phyloP scores from a whole-genome alignment of 345 rosid genomes.

The Sonneratia alba region DNA sequence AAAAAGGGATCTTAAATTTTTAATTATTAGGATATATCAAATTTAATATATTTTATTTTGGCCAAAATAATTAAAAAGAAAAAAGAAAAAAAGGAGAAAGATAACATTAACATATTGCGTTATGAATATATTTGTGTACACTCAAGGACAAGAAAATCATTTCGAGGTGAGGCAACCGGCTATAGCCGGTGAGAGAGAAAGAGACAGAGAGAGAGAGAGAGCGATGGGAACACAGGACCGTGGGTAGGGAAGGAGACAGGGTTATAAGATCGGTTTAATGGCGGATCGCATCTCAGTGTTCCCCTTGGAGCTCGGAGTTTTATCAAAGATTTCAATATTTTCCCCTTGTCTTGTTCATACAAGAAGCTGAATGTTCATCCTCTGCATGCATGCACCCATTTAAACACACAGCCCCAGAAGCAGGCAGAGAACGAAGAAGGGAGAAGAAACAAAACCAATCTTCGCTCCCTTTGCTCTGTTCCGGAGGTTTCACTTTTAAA shows the following conservation, averaged over 20 bases:
- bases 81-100: not conserved
- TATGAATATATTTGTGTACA: not conserved
- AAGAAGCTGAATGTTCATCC: not conserved
- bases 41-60: no score
- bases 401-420: not conserved
- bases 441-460: not conserved
- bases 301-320: not conserved
- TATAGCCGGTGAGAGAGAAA: constrained; percentile 8
- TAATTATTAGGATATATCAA: not conserved
- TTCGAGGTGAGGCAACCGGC: constrained; percentile 9
- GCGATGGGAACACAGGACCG: constrained; percentile 1
- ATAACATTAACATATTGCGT: not conserved
- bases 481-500: no score
- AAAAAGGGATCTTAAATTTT: no score
- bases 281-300: constrained; percentile 12
- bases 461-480: no score
- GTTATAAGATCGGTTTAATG: constrained; percentile 10
- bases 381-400: not conserved
- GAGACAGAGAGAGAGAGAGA: not conserved
- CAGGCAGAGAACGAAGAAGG: not conserved
- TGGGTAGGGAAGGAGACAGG: constrained; percentile 9
- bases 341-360: not conserved
- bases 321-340: not conserved
- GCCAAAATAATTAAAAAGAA: not conserved
- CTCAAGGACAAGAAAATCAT: not conserved